A percentile compares a stretch with the other conserved stretches of the same genome.
These are phyloP conservation scores for Trifolium subterraneum DNA, from an alignment of 306 rosid genomes.

Conservation along the genomic window DNA sequence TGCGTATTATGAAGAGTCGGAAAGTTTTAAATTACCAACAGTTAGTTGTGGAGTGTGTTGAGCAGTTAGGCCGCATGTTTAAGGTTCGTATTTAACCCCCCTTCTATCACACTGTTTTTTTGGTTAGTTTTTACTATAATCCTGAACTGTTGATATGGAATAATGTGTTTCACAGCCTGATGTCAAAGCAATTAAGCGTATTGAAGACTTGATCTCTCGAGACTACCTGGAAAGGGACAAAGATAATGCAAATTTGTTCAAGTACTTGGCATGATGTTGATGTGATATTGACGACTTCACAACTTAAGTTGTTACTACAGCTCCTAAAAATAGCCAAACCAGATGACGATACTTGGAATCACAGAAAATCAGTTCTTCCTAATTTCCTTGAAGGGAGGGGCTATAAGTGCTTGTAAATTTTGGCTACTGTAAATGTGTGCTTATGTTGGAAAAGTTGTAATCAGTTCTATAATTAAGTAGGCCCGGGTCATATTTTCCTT, in stretches of 20 bases:
- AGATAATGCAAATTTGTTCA: conserved; percentile 79
- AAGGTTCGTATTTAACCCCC: conserved; percentile 57
- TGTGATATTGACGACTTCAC: conserved; percentile 27
- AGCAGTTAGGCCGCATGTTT: conserved; percentile 91
- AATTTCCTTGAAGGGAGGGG: conserved; percentile 45
- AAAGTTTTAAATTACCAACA: conserved; percentile 83
- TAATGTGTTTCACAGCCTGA: conserved; percentile 68
- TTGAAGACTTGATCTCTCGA: conserved; percentile 92
- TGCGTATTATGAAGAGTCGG: conserved; percentile 92
- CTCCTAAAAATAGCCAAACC: conserved; percentile 42
- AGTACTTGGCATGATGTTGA: conserved; percentile 88
- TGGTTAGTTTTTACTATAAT: not conserved
- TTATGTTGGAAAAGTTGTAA: conserved; percentile 53
- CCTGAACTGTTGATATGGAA: conserved; percentile 16
- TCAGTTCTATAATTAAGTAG: conserved; percentile 44
- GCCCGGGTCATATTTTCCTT: conserved; percentile 40
- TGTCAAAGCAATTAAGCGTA: conserved; percentile 89
- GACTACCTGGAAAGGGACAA: conserved; percentile 97
- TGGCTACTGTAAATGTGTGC: conserved; percentile 56
- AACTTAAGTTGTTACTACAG: conserved; percentile 37
- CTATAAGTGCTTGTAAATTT: conserved; percentile 63
- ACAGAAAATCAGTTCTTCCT: conserved; percentile 39
- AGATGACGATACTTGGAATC: conserved; percentile 41
- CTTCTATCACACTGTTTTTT: not conserved
- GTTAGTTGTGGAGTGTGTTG: conserved; percentile 89